Evolutionary conservation across 495 filamentous ascomycete species (phyloP).

Genomic region (Neurospora sp.): DNA sequence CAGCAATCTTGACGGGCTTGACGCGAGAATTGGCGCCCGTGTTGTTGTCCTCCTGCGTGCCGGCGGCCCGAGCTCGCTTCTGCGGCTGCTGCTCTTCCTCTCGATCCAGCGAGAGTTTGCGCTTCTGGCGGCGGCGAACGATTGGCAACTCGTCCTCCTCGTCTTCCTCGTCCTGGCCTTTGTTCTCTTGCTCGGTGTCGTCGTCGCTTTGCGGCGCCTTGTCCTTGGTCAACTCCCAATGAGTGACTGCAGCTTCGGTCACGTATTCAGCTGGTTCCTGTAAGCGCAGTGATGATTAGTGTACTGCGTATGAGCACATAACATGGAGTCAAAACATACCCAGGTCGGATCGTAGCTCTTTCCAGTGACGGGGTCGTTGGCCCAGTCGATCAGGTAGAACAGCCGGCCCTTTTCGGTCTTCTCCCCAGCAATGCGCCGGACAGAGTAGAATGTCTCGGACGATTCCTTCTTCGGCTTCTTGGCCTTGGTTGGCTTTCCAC

Average conservation of each 20-base stretch:
- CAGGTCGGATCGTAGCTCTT: conserved; percentile 26
- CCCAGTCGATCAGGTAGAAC: conserved; percentile 33
- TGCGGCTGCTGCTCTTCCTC: neutral
- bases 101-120: neutral
- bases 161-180: neutral
- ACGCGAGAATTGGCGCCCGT: neutral
- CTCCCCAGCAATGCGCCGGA: conserved; percentile 31
- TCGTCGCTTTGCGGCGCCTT: conserved; percentile 6
- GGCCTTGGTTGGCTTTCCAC: neutral
- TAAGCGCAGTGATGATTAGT: neutral
- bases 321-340: conserved; percentile 19
- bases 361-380: conserved; percentile 24
- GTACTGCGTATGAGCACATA: neutral
- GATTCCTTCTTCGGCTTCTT: neutral
- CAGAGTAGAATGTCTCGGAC: conserved; percentile 12
- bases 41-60: neutral
- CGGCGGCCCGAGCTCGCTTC: neutral
- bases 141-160: neutral
- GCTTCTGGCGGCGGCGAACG: neutral
- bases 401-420: conserved; percentile 17
- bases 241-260: conserved; percentile 17
- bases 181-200: neutral
- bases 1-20: conserved; percentile 3
- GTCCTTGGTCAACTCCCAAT: conserved; percentile 20
- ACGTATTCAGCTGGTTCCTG: conserved; percentile 31